phyloP scores from a whole-genome alignment of 2,329 filamentous ascomycete species.

The Nemania abortiva region DNA sequence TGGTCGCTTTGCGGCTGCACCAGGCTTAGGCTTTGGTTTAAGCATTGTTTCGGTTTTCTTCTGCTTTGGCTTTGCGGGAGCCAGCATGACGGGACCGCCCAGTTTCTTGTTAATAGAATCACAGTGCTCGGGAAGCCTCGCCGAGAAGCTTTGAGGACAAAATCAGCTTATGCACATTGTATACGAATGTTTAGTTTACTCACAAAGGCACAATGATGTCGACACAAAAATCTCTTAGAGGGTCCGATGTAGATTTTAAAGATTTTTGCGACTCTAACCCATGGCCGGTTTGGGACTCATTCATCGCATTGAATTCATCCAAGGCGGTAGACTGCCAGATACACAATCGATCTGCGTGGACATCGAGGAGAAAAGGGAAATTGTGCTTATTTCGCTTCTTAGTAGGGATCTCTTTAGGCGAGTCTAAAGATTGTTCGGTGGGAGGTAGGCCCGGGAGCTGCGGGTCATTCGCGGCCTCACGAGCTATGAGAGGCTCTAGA shows the following conservation, averaged over 20 bases:
- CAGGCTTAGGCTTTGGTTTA: constrained; percentile 63
- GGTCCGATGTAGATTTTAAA: constrained; percentile 66
- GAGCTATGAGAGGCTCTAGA: constrained; percentile 67
- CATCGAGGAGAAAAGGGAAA: constrained; percentile 73
- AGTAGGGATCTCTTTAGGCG: constrained; percentile 50
- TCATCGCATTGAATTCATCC: constrained; percentile 65
- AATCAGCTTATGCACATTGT: constrained; percentile 51
- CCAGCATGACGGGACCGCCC: constrained; percentile 75
- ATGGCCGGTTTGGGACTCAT: constrained; percentile 60
- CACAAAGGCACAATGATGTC: constrained; percentile 86
- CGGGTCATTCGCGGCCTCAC: constrained; percentile 57
- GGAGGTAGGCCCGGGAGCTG: constrained; percentile 61
- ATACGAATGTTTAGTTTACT: constrained; percentile 49
- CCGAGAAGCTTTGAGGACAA: constrained; percentile 69
- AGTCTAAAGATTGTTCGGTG: constrained; percentile 52
- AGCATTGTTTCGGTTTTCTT: constrained; percentile 59
- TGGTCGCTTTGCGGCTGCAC: constrained; percentile 64
- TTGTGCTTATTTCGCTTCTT: constrained; percentile 75
- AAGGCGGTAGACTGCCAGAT: constrained; percentile 85
- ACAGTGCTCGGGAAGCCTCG: constrained; percentile 79
- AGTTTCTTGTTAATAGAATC: constrained; percentile 79
- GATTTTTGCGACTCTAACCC: constrained; percentile 53
- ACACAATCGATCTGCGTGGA: constrained; percentile 81
- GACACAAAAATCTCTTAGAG: constrained; percentile 80
- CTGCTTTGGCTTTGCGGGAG: constrained; percentile 64